Percentiles rank a stretch among this genome's conserved stretches.
Conservation (phyloP, 2,329 filamentous ascomycete species). For the Dactylella cylindrospora region DNA sequence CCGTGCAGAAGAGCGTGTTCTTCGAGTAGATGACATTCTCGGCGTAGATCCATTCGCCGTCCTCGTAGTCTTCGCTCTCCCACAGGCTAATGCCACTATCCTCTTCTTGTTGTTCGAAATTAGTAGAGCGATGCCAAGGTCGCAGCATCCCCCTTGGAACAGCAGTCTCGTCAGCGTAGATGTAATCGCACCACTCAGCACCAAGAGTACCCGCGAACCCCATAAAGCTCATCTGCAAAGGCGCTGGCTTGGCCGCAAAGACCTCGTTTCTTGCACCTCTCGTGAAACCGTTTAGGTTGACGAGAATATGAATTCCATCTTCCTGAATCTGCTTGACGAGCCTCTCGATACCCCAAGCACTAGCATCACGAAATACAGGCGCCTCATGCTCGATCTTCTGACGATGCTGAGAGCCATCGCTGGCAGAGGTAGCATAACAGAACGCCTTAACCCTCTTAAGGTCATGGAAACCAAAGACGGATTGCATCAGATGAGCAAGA, state of each 20-base stretch:
- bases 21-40: constrained; percentile 95
- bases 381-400: constrained; percentile 91
- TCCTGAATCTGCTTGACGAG: constrained; percentile 81
- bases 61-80: constrained; percentile 66
- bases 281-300: constrained; percentile 98
- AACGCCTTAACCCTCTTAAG: constrained; percentile 73
- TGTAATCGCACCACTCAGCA: constrained; percentile 98
- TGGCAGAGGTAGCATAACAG: constrained; percentile 92
- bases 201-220: constrained; percentile 94
- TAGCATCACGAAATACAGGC: constrained; percentile 86
- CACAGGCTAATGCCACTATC: constrained; percentile 55
- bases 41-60: constrained; percentile 86
- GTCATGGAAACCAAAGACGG: constrained; percentile 90
- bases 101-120: constrained; percentile 71
- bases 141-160: constrained; percentile 79
- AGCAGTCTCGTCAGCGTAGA: constrained; percentile 84
- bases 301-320: constrained; percentile 88
- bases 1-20: constrained; percentile 97
- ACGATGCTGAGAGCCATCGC: constrained; percentile 84
- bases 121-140: constrained; percentile 58
- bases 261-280: constrained; percentile 95
- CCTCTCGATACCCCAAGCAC: constrained; percentile 78
- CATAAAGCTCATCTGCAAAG: constrained; percentile 99
- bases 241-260: constrained; percentile 89
- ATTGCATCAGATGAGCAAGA: constrained; percentile 96